Percentiles rank a stretch among this genome's conserved stretches.
Conservation (phyloP, 768 basidiomycete species). For the Tubosaeta sp. region DNA sequence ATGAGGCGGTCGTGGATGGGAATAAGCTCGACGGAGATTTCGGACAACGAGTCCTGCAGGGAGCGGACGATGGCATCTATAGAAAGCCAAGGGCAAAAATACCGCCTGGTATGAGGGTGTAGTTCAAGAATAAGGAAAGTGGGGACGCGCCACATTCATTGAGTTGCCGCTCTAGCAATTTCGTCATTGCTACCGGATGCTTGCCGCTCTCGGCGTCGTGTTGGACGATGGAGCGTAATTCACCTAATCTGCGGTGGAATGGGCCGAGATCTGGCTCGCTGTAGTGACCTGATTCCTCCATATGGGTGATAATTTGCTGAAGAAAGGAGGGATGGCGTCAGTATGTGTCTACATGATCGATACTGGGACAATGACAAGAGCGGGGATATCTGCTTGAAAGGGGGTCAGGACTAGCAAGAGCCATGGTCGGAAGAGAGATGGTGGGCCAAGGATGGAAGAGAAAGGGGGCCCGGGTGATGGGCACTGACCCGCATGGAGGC, state of each 20-base stretch:
- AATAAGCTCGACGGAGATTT: constrained; percentile 84
- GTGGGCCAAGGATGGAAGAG: constrained; percentile 1
- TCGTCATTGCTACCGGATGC: constrained; percentile 83
- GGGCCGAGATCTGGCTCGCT: constrained; percentile 88
- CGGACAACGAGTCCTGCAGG: constrained; percentile 80
- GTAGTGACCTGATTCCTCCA: constrained; percentile 95
- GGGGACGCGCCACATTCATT: constrained; percentile 79
- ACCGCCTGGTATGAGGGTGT: not conserved
- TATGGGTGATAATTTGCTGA: constrained; percentile 91
- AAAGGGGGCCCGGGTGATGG: constrained; percentile 3
- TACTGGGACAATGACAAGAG: constrained; percentile 18
- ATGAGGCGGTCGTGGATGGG: constrained; percentile 90
- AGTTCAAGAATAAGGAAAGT: constrained; percentile 5
- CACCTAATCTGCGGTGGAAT: constrained; percentile 75
- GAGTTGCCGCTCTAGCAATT: constrained; percentile 84
- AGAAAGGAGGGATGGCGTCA: constrained; percentile 21
- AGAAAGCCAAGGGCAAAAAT: not conserved
- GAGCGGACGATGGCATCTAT: constrained; percentile 72
- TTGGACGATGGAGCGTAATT: constrained; percentile 82
- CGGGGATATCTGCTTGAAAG: constrained; percentile 21
- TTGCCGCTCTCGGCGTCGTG: constrained; percentile 77
- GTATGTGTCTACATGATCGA: constrained; percentile 21
- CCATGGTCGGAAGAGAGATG: not conserved
- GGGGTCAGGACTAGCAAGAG: constrained; percentile 21
- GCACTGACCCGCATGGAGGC: constrained; percentile 90